These are phyloP conservation scores for Trichosporon faecale DNA, from an alignment of 1,284 basidiomycete species.

Conservation along the genomic window DNA sequence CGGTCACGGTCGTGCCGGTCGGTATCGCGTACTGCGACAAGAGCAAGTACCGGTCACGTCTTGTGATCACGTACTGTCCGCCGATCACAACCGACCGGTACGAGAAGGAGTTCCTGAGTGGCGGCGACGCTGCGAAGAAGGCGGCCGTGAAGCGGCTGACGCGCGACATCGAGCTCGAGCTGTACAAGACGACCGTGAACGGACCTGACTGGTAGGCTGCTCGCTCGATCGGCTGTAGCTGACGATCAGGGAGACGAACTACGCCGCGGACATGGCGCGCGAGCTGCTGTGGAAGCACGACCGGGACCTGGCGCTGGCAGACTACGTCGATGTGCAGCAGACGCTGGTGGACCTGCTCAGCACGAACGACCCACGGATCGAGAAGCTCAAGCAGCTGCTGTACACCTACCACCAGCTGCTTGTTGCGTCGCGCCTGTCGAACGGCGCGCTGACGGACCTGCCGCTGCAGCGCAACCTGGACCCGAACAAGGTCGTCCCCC, in stretches of 20 bases:
- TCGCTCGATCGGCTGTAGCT: background rate
- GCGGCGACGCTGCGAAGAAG: slow-evolving; percentile 65
- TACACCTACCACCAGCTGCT: slow-evolving; percentile 85
- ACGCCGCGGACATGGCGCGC: slow-evolving; percentile 79
- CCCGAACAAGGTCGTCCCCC: slow-evolving; percentile 64
- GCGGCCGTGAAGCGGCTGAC: slow-evolving; percentile 85
- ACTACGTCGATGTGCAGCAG: slow-evolving; percentile 80
- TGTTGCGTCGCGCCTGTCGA: slow-evolving; percentile 72
- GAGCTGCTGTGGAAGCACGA: slow-evolving; percentile 83
- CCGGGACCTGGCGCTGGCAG: slow-evolving; percentile 66
- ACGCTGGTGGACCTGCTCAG: slow-evolving; percentile 83
- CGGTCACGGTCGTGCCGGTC: slow-evolving; percentile 69
- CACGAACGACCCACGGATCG: slow-evolving; percentile 61
- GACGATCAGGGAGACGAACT: slow-evolving; percentile 70
- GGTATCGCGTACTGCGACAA: slow-evolving; percentile 94
- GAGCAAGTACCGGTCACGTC: slow-evolving; percentile 78
- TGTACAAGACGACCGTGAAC: slow-evolving; percentile 79
- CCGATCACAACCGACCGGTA: slow-evolving; percentile 74
- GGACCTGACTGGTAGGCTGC: slow-evolving; percentile 78
- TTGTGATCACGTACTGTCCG: slow-evolving; percentile 64
- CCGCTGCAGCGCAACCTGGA: slow-evolving; percentile 67
- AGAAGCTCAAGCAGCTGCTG: slow-evolving; percentile 64
- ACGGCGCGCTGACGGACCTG: slow-evolving; percentile 72
- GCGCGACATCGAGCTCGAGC: slow-evolving; percentile 64
- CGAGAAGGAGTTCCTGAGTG: slow-evolving; percentile 71